These are phyloP conservation scores for Lyophyllum shimeji DNA, from an alignment of 768 basidiomycete species.

Conservation along the genomic window DNA sequence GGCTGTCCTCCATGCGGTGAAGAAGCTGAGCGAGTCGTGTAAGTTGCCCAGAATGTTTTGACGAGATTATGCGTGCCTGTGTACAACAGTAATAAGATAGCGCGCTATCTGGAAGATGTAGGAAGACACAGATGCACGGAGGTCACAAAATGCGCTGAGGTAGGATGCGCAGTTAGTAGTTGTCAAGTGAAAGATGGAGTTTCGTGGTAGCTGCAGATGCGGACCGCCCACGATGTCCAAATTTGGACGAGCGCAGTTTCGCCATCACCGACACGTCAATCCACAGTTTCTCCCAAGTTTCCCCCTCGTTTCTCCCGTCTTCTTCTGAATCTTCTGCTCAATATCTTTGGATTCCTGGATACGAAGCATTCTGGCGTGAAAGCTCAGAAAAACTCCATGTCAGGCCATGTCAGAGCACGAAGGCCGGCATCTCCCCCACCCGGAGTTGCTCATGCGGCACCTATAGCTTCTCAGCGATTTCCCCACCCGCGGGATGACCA, in stretches of 20 bases:
- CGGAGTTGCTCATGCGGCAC: constrained; percentile 36
- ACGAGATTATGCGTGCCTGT: too few relatives aligned
- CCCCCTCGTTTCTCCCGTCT: constrained; percentile 3
- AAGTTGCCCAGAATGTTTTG: background rate
- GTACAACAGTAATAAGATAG: too few relatives aligned
- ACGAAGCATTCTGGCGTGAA: constrained; percentile 11
- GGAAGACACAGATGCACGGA: too few relatives aligned
- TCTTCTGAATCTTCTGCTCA: background rate
- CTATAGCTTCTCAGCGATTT: constrained; percentile 51
- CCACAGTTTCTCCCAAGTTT: constrained; percentile 9
- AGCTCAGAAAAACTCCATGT: constrained; percentile 27
- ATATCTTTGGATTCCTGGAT: constrained; percentile 5
- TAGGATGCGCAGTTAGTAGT: too few relatives aligned
- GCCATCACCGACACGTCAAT: constrained; percentile 19
- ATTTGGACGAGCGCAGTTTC: background rate
- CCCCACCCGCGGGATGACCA: constrained; percentile 64
- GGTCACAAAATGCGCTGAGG: too few relatives aligned
- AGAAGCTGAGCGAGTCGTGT: background rate
- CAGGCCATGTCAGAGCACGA: constrained; percentile 61
- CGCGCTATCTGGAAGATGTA: too few relatives aligned
- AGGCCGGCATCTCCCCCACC: constrained; percentile 69
- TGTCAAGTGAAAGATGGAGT: too few relatives aligned
- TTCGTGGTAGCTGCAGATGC: background rate
- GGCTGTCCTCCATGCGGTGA: background rate
- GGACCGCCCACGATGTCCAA: background rate